Evolutionary conservation across 2,329 filamentous ascomycete genomes (phyloP).

Genomic region (Paracoccidioides brasiliensis): DNA sequence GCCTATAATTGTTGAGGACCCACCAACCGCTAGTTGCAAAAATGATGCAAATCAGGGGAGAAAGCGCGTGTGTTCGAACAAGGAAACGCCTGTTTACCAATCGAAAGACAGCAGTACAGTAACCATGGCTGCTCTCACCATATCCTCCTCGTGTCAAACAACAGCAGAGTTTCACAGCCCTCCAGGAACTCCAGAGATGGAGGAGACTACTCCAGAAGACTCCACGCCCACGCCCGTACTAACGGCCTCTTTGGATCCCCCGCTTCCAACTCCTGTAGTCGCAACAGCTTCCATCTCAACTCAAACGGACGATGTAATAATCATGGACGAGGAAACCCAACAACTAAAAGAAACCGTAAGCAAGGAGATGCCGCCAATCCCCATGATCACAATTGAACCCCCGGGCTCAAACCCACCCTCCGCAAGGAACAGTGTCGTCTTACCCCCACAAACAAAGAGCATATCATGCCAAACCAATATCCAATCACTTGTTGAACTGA

Average conservation of each 20-base stretch:
- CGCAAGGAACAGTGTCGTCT: constrained; percentile 57
- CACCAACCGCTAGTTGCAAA: constrained; percentile 21
- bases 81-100: constrained; percentile 3
- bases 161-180: constrained; percentile 25
- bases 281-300: constrained; percentile 12
- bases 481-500: constrained; percentile 33
- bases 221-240: constrained; percentile 2
- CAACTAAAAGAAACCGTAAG: constrained; percentile 7
- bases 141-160: constrained; percentile 33
- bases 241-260: neutral
- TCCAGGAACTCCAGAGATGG: constrained; percentile 22
- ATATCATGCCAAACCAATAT: constrained; percentile 66
- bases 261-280: neutral
- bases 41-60: constrained; percentile 62
- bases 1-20: neutral
- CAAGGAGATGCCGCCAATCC: constrained; percentile 43
- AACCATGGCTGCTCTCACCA: constrained; percentile 23
- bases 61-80: constrained; percentile 42
- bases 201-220: constrained; percentile 8
- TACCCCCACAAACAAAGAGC: constrained; percentile 70
- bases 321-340: constrained; percentile 10
- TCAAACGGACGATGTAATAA: constrained; percentile 22
- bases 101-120: constrained; percentile 22
- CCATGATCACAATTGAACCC: constrained; percentile 83
- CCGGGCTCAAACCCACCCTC: constrained; percentile 73